Base-by-base conservation (phyloP, 2,329 filamentous ascomycete species). In the Trichoderma oligosporum region DNA sequence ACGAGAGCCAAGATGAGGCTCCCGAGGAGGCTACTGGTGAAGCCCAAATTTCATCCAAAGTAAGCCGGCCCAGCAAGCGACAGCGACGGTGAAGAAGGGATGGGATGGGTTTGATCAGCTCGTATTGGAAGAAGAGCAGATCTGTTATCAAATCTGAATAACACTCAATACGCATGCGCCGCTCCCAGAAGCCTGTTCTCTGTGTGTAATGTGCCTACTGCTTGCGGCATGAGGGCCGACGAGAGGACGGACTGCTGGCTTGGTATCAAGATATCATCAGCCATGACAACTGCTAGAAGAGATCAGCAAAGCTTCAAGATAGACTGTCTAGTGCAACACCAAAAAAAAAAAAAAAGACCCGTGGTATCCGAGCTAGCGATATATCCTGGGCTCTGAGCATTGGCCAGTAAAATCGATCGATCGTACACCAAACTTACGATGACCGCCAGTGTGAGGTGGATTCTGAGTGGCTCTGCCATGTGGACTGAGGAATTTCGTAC, bases 1-100 rank as follows among this genome's bases (percentile, higher is more conserved):
- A 74, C 48, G 73, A 66, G 48, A 44, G 58, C 49, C 46, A 62
- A 62, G 64, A 59, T 45, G 62, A 61, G 42, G 59, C 58, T 44
- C 29, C 58, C 12, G 61, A 65, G 44, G 61, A 61, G 35, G 51
- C 58, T 18, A 12, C 18, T 29, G 35, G 16, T 24, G 44, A 36
- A 18, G 18, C 33, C 36, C 45, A 51, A 29, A 59, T 46, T 18
- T 42, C 58, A 33, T 24, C 51, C 22, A 57, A 48, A 20, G 25
- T 24, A 22, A 39, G 27, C n/a, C 64, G 60, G 20, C 47, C 64
- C 31, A 65, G 52, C 56, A 70, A 70, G 61, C 64, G 67, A 54
- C 62, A 63, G 51, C 63, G 61, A 55, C 66, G 61, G 41, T 70
- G 60, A 60, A 60, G 41, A 31, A 31, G 25, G n/a, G 18, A 46